phyloP scores from a whole-genome alignment of 257 asterid genomes.

The Knoxia roxburghii region DNA sequence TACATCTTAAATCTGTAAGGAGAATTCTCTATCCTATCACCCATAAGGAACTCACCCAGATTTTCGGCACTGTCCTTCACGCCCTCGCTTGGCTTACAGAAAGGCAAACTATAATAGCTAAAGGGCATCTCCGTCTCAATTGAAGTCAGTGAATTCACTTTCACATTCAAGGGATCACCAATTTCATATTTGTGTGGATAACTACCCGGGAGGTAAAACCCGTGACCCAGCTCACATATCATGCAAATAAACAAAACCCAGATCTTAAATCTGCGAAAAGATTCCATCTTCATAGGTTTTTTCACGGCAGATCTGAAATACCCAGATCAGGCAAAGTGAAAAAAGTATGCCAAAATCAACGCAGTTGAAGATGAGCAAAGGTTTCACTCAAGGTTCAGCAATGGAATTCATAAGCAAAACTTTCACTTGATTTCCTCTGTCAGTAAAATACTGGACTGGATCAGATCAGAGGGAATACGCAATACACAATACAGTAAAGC shows the following conservation, averaged over 20 bases:
- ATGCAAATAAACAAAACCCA: slow-evolving; percentile 45
- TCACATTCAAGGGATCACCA: slow-evolving; percentile 69
- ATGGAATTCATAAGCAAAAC: slow-evolving; percentile 1
- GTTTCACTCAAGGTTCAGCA: slow-evolving; percentile 26
- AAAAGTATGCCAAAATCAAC: slow-evolving; percentile 19
- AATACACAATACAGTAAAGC: slow-evolving; percentile 5
- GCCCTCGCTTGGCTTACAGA: slow-evolving; percentile 66
- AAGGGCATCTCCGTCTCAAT: slow-evolving; percentile 83
- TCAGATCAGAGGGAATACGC: slow-evolving; percentile 34
- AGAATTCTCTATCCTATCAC: slow-evolving; percentile 87
- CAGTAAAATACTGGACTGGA: neutral
- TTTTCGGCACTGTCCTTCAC: slow-evolving; percentile 83
- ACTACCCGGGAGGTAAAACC: slow-evolving; percentile 88
- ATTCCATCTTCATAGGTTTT: slow-evolving; percentile 50
- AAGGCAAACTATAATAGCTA: slow-evolving; percentile 78
- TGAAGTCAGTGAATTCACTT: slow-evolving; percentile 83
- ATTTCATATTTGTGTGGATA: slow-evolving; percentile 73
- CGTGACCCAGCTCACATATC: slow-evolving; percentile 43
- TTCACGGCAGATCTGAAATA: slow-evolving; percentile 41
- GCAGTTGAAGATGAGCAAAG: slow-evolving; percentile 10
- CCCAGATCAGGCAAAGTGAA: slow-evolving; percentile 44
- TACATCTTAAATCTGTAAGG: slow-evolving; percentile 82
- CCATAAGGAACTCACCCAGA: slow-evolving; percentile 93
- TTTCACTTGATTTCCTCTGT: slow-evolving; percentile 3
- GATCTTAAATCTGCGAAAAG: slow-evolving; percentile 47